These are phyloP conservation scores for Wickerhamiella musiphila DNA, from an alignment of 805 yeast genomes.

Conservation along the genomic window DNA sequence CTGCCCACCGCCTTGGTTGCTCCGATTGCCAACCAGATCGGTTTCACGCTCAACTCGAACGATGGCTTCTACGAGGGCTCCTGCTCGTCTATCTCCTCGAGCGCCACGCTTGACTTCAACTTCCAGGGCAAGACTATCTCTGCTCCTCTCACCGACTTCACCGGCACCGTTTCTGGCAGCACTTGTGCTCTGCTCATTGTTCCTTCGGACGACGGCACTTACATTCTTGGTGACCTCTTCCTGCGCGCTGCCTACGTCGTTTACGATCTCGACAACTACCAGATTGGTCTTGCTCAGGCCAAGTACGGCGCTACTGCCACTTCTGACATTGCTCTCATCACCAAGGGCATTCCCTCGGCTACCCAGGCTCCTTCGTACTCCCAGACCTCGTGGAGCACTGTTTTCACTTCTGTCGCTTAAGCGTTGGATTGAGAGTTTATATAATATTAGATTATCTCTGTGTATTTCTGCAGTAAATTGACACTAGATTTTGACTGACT, in stretches of 20 bases:
- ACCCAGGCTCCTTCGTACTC: constrained; percentile 13
- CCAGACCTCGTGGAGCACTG: constrained; percentile 4
- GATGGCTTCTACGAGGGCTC: not conserved
- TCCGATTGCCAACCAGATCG: constrained; percentile 8
- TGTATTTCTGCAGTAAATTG: no score
- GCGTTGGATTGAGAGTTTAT: no score
- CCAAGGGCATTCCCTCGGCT: constrained; percentile 13
- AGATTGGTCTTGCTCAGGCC: constrained; percentile 41
- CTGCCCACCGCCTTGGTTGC: constrained; percentile 21
- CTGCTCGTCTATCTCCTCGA: not conserved
- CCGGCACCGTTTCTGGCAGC: constrained; percentile 4
- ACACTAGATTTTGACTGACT: no score
- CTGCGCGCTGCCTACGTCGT: constrained; percentile 48
- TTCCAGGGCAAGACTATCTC: constrained; percentile 12
- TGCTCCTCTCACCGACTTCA: constrained; percentile 16
- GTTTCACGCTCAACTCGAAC: not conserved
- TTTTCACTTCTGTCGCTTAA: no score
- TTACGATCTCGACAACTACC: constrained; percentile 39
- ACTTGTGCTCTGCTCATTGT: constrained; percentile 5
- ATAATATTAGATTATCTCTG: no score
- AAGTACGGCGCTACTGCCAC: constrained; percentile 15
- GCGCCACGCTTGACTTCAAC: constrained; percentile 4
- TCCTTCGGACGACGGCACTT: constrained; percentile 15
- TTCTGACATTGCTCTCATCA: constrained; percentile 15
- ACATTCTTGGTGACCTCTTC: constrained; percentile 40